These are phyloP conservation scores for Neonectria neomacrospora DNA, from an alignment of 2,329 filamentous ascomycete genomes.

Conservation along the genomic window DNA sequence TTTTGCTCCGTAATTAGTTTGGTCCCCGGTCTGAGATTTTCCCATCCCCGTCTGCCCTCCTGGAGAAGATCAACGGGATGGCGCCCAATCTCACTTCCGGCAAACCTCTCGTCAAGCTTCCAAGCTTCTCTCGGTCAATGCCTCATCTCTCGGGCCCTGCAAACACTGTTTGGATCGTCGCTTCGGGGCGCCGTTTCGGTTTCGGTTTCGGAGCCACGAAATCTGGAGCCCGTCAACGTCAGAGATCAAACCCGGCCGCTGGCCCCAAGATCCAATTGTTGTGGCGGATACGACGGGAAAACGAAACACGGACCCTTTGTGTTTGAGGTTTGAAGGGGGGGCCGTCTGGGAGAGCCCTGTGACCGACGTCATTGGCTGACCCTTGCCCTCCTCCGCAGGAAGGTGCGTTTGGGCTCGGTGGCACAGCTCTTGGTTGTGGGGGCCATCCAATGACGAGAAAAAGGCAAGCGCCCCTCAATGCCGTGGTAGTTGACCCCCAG, in stretches of 20 bases:
- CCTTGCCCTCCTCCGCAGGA: not conserved
- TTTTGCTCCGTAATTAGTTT: too few relatives aligned
- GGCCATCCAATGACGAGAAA: not conserved
- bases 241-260: slow-evolving; percentile 19
- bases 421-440: not conserved
- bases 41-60: not conserved
- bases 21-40: not conserved
- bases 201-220: slow-evolving; percentile 24
- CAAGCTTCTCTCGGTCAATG: not conserved
- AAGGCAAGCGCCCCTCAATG: not conserved
- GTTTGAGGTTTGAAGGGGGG: slow-evolving; percentile 24
- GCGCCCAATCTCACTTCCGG: not conserved
- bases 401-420: not conserved
- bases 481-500: not conserved
- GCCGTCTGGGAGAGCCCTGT: slow-evolving; percentile 1
- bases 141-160: slow-evolving; percentile 18
- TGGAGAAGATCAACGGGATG: not conserved
- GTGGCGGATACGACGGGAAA: slow-evolving; percentile 6
- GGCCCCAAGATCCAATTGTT: slow-evolving; percentile 11
- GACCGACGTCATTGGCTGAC: slow-evolving; percentile 3
- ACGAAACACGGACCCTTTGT: slow-evolving; percentile 27
- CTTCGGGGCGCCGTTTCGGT: slow-evolving; percentile 28
- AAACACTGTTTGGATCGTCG: slow-evolving; percentile 22
- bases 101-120: not conserved
- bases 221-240: slow-evolving; percentile 7